These are phyloP conservation scores for Coniochaeta pulveracea DNA, from an alignment of 2,329 filamentous ascomycete species.

Conservation along the genomic window DNA sequence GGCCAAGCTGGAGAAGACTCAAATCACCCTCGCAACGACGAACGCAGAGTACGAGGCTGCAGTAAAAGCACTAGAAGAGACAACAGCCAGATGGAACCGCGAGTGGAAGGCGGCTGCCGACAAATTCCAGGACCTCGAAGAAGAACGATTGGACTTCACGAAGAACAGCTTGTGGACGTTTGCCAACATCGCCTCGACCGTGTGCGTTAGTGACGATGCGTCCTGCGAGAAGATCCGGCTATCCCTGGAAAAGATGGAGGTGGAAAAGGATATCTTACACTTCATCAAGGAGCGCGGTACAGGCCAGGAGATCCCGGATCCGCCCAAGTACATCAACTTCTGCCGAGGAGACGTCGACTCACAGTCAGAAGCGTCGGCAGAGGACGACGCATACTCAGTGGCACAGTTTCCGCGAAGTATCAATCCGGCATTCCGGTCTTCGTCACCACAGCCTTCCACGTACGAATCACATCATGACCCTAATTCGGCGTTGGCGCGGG, in stretches of 20 bases:
- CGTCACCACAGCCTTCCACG: slow-evolving; percentile 87
- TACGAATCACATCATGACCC: slow-evolving; percentile 90
- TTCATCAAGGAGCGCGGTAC: slow-evolving; percentile 89
- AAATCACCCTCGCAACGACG: slow-evolving; percentile 83
- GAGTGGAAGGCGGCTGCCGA: slow-evolving; percentile 98
- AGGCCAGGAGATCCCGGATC: slow-evolving; percentile 92
- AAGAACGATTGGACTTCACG: slow-evolving; percentile 91
- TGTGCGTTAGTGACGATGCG: slow-evolving; percentile 93
- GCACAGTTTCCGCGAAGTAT: slow-evolving; percentile 93
- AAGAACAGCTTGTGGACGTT: slow-evolving; percentile 98
- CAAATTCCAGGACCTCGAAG: slow-evolving; percentile 98
- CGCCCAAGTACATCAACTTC: slow-evolving; percentile 98
- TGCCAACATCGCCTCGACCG: slow-evolving; percentile 92
- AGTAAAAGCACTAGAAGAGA: slow-evolving; percentile 89
- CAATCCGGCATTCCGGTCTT: slow-evolving; percentile 91
- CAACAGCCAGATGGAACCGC: slow-evolving; percentile 88
- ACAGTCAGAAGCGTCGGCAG: slow-evolving; percentile 70
- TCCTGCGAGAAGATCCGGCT: slow-evolving; percentile 94
- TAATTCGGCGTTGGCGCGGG: slow-evolving; percentile 58
- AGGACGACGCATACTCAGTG: slow-evolving; percentile 84
- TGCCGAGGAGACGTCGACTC: slow-evolving; percentile 81
- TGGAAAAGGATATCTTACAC: slow-evolving; percentile 81
- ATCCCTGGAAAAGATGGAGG: slow-evolving; percentile 88
- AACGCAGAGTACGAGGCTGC: slow-evolving; percentile 91
- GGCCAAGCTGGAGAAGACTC: slow-evolving; percentile 95